Evolutionary conservation across 2,329 filamentous ascomycete species (phyloP).

Genomic region (Dactylonectria macrodidyma): DNA sequence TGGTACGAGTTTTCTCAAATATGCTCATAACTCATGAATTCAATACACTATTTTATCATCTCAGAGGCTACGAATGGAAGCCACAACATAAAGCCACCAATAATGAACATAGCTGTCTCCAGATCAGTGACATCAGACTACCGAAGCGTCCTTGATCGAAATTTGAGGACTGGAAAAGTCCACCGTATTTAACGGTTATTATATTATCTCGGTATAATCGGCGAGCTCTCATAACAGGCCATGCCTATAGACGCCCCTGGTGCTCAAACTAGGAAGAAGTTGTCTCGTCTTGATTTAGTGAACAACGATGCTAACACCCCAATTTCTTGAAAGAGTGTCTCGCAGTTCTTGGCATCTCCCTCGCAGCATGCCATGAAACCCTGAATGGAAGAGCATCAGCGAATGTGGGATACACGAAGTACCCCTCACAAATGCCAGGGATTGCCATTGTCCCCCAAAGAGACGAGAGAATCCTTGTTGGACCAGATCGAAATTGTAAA

Average conservation of each 20-base stretch:
- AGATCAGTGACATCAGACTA: constrained; percentile 5
- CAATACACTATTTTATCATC: too few relatives aligned
- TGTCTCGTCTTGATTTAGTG: not conserved
- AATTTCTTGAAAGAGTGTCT: not conserved
- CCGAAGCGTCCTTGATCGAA: constrained; percentile 8
- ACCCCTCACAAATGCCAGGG: constrained; percentile 16
- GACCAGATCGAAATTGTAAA: constrained; percentile 11
- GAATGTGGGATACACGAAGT: constrained; percentile 8
- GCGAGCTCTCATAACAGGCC: not conserved
- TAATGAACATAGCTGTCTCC: not conserved
- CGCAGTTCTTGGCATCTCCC: not conserved
- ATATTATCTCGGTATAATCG: constrained; percentile 5
- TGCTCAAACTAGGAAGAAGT: not conserved
- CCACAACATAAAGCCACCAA: too few relatives aligned
- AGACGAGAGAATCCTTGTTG: constrained; percentile 13
- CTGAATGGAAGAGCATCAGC: constrained; percentile 10
- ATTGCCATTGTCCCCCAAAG: constrained; percentile 19
- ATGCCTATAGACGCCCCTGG: not conserved
- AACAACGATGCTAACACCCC: not conserved
- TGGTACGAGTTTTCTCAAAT: too few relatives aligned
- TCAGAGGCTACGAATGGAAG: too few relatives aligned
- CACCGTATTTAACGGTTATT: constrained; percentile 6
- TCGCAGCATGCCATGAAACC: not conserved
- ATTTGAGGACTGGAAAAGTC: not conserved
- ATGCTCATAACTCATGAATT: too few relatives aligned